Evolutionary conservation across 1,284 basidiomycete species (phyloP).

Genomic region (Vanrija pseudolonga): DNA sequence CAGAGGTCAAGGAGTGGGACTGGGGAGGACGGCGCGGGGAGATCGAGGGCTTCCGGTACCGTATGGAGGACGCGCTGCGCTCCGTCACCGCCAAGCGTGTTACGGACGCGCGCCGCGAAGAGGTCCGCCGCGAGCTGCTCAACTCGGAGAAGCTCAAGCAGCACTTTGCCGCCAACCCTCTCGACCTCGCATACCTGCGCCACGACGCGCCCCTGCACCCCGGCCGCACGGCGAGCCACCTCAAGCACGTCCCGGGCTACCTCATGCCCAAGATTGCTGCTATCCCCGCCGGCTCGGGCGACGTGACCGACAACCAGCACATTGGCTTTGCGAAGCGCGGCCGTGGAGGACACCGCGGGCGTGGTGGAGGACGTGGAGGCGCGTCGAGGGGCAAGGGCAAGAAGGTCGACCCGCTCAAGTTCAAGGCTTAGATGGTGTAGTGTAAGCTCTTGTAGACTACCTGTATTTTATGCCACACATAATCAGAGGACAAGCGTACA

Average conservation of each 20-base stretch:
- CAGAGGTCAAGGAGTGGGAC: conserved; percentile 85
- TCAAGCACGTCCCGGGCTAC: conserved; percentile 95
- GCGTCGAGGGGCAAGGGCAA: conserved; percentile 25
- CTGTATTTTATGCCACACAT: too few relatives aligned
- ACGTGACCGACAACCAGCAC: conserved; percentile 33
- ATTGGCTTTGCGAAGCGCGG: conserved; percentile 39
- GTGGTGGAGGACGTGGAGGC: conserved; percentile 25
- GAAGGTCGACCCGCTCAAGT: conserved; percentile 48
- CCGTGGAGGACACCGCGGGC: conserved; percentile 23
- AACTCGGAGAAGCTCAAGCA: conserved; percentile 97
- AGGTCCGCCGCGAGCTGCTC: conserved; percentile 87
- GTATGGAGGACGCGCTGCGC: conserved; percentile 93
- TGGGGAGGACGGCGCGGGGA: conserved; percentile 75
- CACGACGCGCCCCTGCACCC: conserved; percentile 94
- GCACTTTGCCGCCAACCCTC: conserved; percentile 96
- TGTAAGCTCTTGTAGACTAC: too few relatives aligned
- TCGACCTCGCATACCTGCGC: conserved; percentile 85
- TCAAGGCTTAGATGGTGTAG: conserved; percentile 27
- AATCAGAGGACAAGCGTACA: too few relatives aligned
- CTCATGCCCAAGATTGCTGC: conserved; percentile 76
- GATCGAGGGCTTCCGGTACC: conserved; percentile 96
- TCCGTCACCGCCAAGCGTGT: conserved; percentile 82
- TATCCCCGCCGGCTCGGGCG: conserved; percentile 37
- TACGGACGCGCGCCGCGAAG: conserved; percentile 88
- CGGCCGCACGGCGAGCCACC: conserved; percentile 79